Evolutionary conservation across 2,329 filamentous ascomycete species (phyloP).

Genomic region (Cercospora canescens): DNA sequence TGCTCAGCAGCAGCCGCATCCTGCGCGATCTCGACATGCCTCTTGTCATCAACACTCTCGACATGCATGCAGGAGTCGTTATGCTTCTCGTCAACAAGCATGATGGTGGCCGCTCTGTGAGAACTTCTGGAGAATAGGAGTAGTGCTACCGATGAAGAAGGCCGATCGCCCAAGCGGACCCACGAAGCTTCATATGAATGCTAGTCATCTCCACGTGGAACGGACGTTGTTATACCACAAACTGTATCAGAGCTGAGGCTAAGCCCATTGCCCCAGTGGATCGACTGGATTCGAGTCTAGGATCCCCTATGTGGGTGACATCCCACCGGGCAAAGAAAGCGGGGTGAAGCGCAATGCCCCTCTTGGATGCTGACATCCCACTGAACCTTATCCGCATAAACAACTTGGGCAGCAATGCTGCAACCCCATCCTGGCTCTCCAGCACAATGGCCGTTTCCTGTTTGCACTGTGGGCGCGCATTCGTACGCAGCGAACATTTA

Average conservation of each 20-base stretch:
- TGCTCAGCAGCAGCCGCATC: slow-evolving; percentile 17
- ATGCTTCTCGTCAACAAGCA: not conserved
- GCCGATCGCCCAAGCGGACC: not conserved
- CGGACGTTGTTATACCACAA: not conserved
- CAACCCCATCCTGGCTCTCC: not conserved
- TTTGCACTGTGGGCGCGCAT: not conserved
- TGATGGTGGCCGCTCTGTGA: not conserved
- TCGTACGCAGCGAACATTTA: slow-evolving; percentile 1
- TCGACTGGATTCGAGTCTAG: not conserved
- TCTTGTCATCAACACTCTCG: slow-evolving; percentile 3
- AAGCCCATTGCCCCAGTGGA: not conserved
- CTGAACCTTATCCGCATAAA: not conserved
- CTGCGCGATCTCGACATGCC: slow-evolving; percentile 14
- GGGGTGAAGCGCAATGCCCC: not conserved
- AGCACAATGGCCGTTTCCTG: not conserved
- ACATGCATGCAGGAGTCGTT: not conserved
- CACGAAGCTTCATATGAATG: not conserved
- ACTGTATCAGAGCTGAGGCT: not conserved
- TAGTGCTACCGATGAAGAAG: not conserved
- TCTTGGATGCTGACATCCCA: not conserved
- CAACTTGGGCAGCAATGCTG: not conserved
- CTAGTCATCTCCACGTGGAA: not conserved
- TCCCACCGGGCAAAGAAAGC: not conserved
- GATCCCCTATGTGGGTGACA: not conserved
- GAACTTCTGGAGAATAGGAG: not conserved